Evolutionary conservation across 2,329 filamentous ascomycete species (phyloP), one percentile per base, ranked within the genome.

Genomic region (Akanthomyces lecanii): DNA sequence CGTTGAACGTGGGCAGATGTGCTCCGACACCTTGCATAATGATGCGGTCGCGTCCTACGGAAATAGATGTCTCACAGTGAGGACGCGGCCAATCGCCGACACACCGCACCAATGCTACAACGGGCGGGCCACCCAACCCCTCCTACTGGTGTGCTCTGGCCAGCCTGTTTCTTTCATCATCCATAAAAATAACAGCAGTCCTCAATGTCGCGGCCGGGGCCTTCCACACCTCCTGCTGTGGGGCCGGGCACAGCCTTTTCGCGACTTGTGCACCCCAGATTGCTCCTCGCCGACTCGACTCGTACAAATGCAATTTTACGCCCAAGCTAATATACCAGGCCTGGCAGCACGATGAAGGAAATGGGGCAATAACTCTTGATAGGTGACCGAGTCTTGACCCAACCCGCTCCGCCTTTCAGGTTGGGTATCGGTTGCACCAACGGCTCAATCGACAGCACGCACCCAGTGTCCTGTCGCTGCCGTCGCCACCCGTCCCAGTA

Each of bases 201-300:
- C 30, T 59, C 56, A 59, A 36, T 38, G 25, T 61, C 58, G 38
- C 58, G 58, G 58, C 48, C 48, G 58, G 58, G 48, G 28, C 48
- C 58, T 52, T 42, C 48, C 48, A 61, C 58, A 61, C 58, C 36
- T 52, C 38, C 25, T 28, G 7, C 7, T 52, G 58, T 45, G 58
- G 58, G 58, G 58, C 58, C 58, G 58, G 58, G 10, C 54, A 44
- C 56, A 59, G 56, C 45, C 45, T 28, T 25, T 21, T 59, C 56
- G 40, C 53, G 11, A 38, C 40, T 18, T n/a, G 33, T 14, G 30
- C 47, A 30, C 25, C n/a, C 33, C 40, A 33, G 28, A 30, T 6
- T 6, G 28, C 28, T 30, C 23, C 44, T 59, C 44, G 44, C 56
- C 56, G 56, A 33, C 28, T 59, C 56, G 44, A 16, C 54, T 57